These are phyloP conservation scores for Trichoderma oligosporum DNA, from an alignment of 2,329 filamentous ascomycete genomes.

Conservation along the genomic window DNA sequence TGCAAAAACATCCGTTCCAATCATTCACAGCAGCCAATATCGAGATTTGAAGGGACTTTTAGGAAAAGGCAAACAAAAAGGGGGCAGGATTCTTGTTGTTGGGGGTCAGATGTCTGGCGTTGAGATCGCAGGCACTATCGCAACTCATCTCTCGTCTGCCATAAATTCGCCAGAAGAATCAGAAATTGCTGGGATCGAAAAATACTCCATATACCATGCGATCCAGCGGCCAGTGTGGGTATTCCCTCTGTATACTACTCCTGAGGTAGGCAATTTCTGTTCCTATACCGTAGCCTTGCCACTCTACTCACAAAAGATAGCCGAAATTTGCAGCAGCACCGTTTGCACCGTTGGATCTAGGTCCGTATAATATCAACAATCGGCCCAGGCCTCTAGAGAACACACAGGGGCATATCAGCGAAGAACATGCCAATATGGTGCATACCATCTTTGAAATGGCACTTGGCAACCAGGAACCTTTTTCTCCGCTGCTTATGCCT, in stretches of 20 bases:
- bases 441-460: conserved; percentile 49
- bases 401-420: conserved; percentile 59
- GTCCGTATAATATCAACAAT: conserved; percentile 65
- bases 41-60: conserved; percentile 52
- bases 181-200: conserved; percentile 40
- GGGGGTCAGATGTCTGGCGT: conserved; percentile 81
- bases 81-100: conserved; percentile 66
- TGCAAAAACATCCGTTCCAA: conserved; percentile 39
- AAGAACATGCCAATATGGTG: conserved; percentile 51
- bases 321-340: conserved; percentile 47
- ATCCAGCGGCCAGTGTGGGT: conserved; percentile 68
- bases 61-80: conserved; percentile 33
- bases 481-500: conserved; percentile 43
- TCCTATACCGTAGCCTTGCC: neutral
- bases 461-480: conserved; percentile 53
- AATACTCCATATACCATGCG: conserved; percentile 64
- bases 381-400: conserved; percentile 59
- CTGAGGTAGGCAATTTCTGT: conserved; percentile 39
- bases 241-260: conserved; percentile 56
- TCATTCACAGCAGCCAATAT: conserved; percentile 67
- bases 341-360: conserved; percentile 70
- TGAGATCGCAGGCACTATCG: conserved; percentile 70
- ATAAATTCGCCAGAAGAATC: conserved; percentile 48
- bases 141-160: conserved; percentile 65
- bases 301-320: conserved; percentile 27